Base-by-base conservation (phyloP, 257 asterid species). In the Knoxia roxburghii region DNA sequence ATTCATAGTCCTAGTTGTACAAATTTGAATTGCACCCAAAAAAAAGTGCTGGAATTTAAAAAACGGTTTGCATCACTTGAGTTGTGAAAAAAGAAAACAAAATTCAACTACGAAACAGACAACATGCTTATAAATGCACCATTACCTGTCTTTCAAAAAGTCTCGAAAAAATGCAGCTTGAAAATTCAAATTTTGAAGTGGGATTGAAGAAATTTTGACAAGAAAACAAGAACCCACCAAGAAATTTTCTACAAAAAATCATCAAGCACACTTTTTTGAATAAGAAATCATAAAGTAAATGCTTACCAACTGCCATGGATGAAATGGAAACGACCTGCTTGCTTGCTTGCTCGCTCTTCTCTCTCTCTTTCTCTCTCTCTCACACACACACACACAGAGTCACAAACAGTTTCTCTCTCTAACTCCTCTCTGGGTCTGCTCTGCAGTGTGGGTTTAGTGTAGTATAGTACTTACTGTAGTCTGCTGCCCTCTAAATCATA, bases 271-370 rank as follows among this genome's bases (percentile, higher is more conserved):
- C n/a, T n/a, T n/a, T n/a, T n/a, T n/a, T n/a, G n/a, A n/a, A n/a
- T n/a, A n/a, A 59, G 72, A 68, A 26, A 57, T 27, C 83, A 81
- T 72, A 83, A 82, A 80, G 69, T 80, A 78, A 83, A 83, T 84
- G 95, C 85, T 75, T 39, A 68, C 76, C 81, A 86, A 83, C 91
- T 85, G 85, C 88, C 82, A 82, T 75, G 73, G 73, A 58, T 72
- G 74, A 75, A 75, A 69, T 63, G 57, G 84, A 82, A 76, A 75
- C 56, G 52, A 26, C 46, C 23, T 15, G 48, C 29, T 35, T 20
- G 5, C 24, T 37, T 37, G 41, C 41, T 37, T 37, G 4, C 41
- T 9, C 41, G 6, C 9, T 4, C 9, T 37, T 13, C 50, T 60
- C 21, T 60, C 65, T 35, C 65, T 60, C 49, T 60, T 20, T 60